These are phyloP conservation scores for Aspergillus brunneoviolaceus DNA, from an alignment of 2,329 filamentous ascomycete species.

Conservation along the genomic window DNA sequence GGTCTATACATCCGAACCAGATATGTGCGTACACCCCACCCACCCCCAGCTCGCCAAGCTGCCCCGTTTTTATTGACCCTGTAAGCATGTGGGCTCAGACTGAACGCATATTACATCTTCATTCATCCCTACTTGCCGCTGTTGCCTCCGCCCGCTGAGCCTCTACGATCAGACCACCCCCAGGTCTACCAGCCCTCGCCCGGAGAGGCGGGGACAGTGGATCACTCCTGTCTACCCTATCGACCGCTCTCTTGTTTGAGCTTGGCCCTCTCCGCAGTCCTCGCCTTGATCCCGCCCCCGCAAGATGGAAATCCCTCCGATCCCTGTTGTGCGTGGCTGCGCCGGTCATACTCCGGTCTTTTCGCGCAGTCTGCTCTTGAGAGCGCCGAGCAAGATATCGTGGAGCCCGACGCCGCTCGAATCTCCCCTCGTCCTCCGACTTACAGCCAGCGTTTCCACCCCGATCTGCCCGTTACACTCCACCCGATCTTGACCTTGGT, in stretches of 20 bases:
- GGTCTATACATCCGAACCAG: constrained; percentile 21
- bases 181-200: neutral
- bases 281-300: constrained; percentile 22
- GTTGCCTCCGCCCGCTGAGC: constrained; percentile 14
- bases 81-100: constrained; percentile 6
- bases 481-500: constrained; percentile 23
- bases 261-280: constrained; percentile 24
- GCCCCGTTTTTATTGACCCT: neutral
- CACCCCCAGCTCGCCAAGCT: neutral
- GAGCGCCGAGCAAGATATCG: constrained; percentile 17
- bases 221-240: constrained; percentile 17
- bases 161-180: neutral
- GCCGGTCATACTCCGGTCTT: constrained; percentile 23
- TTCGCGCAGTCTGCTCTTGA: constrained; percentile 24
- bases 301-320: constrained; percentile 10
- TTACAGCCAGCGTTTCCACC: constrained; percentile 7
- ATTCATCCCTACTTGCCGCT: constrained; percentile 28
- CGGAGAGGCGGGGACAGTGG: constrained; percentile 3
- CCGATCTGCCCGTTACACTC: constrained; percentile 17
- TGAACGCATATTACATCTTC: constrained; percentile 29
- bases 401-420: constrained; percentile 5
- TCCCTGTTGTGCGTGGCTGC: constrained; percentile 9
- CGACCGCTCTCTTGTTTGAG: constrained; percentile 22
- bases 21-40: constrained; percentile 19
- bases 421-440: neutral